These are phyloP conservation scores for Stagonosporopsis rhizophila DNA, from an alignment of 2,329 filamentous ascomycete species.

Conservation along the genomic window DNA sequence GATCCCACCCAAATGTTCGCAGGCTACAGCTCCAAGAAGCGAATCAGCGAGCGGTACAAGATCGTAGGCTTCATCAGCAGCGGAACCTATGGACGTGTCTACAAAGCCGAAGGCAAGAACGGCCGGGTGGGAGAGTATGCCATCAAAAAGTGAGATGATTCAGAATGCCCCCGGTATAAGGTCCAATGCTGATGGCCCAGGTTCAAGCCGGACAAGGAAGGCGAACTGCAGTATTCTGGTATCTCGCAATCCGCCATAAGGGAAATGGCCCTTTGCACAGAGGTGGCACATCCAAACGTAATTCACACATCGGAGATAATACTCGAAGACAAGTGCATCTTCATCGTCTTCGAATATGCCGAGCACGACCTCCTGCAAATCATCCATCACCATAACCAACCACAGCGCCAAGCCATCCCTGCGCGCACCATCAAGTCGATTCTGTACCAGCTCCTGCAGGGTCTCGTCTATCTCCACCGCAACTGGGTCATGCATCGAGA, in stretches of 20 bases:
- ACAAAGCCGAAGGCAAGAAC: constrained; percentile 85
- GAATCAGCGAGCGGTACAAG: constrained; percentile 90
- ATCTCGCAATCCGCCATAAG: constrained; percentile 97
- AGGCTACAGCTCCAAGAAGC: constrained; percentile 74
- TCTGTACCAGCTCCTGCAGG: constrained; percentile 94
- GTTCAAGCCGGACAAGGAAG: constrained; percentile 98
- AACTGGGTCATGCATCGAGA: constrained; percentile 98
- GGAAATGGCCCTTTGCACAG: constrained; percentile 96
- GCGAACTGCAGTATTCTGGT: constrained; percentile 94
- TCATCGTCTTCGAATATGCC: constrained; percentile 99
- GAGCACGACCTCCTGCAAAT: constrained; percentile 98
- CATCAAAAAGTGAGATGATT: constrained; percentile 82
- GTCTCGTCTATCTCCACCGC: constrained; percentile 90
- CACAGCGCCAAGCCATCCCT: constrained; percentile 85
- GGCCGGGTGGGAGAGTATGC: constrained; percentile 83
- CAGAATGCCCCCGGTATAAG: not conserved
- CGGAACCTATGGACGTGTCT: constrained; percentile 96
- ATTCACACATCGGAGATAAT: constrained; percentile 95
- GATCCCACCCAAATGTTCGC: constrained; percentile 49
- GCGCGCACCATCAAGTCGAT: constrained; percentile 90
- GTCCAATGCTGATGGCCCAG: constrained; percentile 47
- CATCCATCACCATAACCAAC: constrained; percentile 95
- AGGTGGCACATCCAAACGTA: constrained; percentile 86
- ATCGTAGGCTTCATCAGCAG: constrained; percentile 98
- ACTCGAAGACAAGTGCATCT: constrained; percentile 97